Percentiles rank a stretch among this genome's conserved stretches.
phyloP scores from a whole-genome alignment of 163 green algal genomes.

The Chlamydomonas reinhardtii region DNA sequence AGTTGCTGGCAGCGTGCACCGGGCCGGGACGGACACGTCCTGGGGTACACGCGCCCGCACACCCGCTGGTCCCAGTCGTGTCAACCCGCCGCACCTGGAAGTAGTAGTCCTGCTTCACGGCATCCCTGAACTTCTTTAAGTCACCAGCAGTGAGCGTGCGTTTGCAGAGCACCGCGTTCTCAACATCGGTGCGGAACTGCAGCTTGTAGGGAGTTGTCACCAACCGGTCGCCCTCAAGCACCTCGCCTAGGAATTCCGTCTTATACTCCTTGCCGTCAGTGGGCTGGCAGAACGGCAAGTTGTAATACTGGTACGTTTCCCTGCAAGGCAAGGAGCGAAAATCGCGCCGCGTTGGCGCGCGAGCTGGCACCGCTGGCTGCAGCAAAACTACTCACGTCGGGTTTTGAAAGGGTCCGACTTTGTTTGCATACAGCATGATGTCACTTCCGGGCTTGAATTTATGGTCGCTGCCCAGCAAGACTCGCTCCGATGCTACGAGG shows the following conservation, averaged over 20 bases:
- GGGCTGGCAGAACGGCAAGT: conserved; percentile 94
- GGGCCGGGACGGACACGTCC: too few species aligned
- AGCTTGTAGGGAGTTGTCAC: conserved; percentile 91
- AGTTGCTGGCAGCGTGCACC: too few species aligned
- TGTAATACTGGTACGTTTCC: conserved; percentile 89
- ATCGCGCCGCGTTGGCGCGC: neutral
- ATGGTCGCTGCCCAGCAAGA: conserved; percentile 19
- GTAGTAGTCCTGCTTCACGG: conserved; percentile 96
- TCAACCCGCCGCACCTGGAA: conserved; percentile 82
- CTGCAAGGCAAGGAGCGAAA: neutral
- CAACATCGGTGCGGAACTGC: conserved; percentile 88
- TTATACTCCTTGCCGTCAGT: conserved; percentile 87
- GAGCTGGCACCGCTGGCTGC: neutral
- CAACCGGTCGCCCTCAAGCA: conserved; percentile 84
- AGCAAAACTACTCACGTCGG: conserved; percentile 58
- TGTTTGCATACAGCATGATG: conserved; percentile 92
- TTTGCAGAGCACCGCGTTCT: conserved; percentile 87
- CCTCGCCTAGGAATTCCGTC: conserved; percentile 85
- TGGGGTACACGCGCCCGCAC: too few species aligned
- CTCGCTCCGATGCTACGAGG: neutral
- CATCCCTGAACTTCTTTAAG: conserved; percentile 86
- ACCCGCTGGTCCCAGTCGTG: too few species aligned
- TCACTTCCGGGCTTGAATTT: conserved; percentile 66
- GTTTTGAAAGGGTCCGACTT: conserved; percentile 82
- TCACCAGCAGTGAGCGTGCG: conserved; percentile 70